Base-by-base conservation (phyloP, 176 grass and related monocot genomes). In the Triticum monococcum region DNA sequence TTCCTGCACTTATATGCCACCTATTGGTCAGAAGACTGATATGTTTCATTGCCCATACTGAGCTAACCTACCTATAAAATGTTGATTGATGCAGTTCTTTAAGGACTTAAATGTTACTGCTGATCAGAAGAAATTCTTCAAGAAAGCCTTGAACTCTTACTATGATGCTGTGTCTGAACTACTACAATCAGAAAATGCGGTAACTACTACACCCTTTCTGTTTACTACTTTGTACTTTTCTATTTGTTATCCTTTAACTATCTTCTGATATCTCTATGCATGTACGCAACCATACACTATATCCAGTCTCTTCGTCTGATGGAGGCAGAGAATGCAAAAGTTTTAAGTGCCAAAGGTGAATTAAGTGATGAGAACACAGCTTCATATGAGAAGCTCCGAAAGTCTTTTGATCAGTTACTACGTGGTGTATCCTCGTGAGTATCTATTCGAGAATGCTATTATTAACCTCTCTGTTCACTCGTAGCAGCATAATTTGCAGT, bases 81-180 rank as follows among this genome's bases (percentile, higher is more conserved):
- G 26, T n/a, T 80, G 68, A 87, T 82, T 84, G 23, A 8, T 94
- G 85, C 94, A 99, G 97, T 97, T 99, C 46, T 94, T 79, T 76
- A 96, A 85, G 85, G 94, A 90, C 36, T 78, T 99, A 81, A 99
- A 97, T 91, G 87, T 97, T 73, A 97, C 90, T 50, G 87, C 83
- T 72, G 97, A 97, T 83, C 97, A 97, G 66, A 99, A 99, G 70
- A 99, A 99, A 68, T 91, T 92, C 84, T 99, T 99, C 77, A 99
- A 99, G 92, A 99, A 99, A 91, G 94, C 89, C 70, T 91, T 99
- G 54, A 89, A 87, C 77, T 84, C 87, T 33, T 99, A 99, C 75
- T 94, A 99, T 93, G 94, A 99, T 72, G 80, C 90, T 86, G 97
- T 99, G 66, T 77, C 89, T 87, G 94, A 99, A 85, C 86, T 99